phyloP scores from a whole-genome alignment of 179 eudicot species.

The Silene vulgaris region DNA sequence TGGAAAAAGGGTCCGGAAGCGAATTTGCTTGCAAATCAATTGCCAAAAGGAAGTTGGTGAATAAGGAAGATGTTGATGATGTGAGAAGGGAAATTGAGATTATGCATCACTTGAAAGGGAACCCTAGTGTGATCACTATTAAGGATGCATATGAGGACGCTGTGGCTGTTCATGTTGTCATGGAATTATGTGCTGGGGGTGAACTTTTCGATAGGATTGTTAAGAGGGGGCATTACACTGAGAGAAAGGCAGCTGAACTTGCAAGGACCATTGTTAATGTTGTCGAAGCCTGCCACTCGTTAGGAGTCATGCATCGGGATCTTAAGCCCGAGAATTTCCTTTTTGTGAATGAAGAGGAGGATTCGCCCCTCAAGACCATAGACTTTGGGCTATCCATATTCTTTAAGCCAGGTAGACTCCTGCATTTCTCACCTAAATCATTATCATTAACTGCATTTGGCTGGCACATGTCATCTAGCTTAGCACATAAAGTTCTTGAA shows the following conservation, averaged over 20 bases:
- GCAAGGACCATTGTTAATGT: constrained; percentile 53
- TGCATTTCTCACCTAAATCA: background rate
- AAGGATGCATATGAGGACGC: constrained; percentile 60
- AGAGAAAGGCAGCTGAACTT: constrained; percentile 54
- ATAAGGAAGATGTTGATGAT: constrained; percentile 58
- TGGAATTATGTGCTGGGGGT: constrained; percentile 64
- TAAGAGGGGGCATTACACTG: constrained; percentile 58
- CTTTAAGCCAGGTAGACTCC: constrained; percentile 55
- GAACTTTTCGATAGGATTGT: constrained; percentile 65
- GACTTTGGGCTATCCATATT: constrained; percentile 61
- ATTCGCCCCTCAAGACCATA: constrained; percentile 56
- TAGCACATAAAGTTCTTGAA: no score
- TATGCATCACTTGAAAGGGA: constrained; percentile 62
- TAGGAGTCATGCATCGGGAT: constrained; percentile 72
- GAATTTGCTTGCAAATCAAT: constrained; percentile 61
- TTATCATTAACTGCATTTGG: background rate
- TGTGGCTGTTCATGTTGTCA: constrained; percentile 57
- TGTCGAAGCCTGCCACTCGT: constrained; percentile 56
- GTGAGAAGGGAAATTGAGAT: constrained; percentile 66
- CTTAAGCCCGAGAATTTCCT: constrained; percentile 69
- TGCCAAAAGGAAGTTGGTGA: constrained; percentile 49
- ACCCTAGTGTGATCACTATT: constrained; percentile 47
- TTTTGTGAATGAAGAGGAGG: constrained; percentile 53
- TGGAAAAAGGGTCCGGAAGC: constrained; percentile 42
- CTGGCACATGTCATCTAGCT: no score